Conservation (phyloP, 306 rosid species). For the Fagus crenata region DNA sequence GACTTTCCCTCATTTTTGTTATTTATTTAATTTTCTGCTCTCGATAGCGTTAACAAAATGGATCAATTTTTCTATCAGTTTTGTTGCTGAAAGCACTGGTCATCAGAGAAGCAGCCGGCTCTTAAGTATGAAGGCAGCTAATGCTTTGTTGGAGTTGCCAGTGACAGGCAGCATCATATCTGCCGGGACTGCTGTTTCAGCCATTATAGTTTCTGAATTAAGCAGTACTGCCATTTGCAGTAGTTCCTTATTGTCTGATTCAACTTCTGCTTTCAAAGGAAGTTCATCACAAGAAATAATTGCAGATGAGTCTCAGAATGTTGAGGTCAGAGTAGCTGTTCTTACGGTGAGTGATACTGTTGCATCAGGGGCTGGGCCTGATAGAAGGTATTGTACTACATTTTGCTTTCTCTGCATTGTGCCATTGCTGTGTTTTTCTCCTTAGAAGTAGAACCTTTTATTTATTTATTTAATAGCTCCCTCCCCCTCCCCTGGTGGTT, state of each 20-base stretch:
- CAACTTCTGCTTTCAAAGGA: slow-evolving; percentile 31
- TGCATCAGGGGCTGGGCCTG: slow-evolving; percentile 83
- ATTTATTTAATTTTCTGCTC: neutral
- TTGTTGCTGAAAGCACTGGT: slow-evolving; percentile 90
- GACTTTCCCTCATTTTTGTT: no score
- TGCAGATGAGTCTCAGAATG: slow-evolving; percentile 38
- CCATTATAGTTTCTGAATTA: slow-evolving; percentile 69
- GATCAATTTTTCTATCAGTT: slow-evolving; percentile 46
- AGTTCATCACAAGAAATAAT: slow-evolving; percentile 31
- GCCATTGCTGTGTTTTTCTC: neutral
- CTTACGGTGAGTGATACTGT: slow-evolving; percentile 97
- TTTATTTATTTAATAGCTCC: neutral
- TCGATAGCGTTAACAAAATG: neutral
- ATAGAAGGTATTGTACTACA: slow-evolving; percentile 67
- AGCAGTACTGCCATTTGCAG: slow-evolving; percentile 24
- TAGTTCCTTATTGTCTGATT: slow-evolving; percentile 32
- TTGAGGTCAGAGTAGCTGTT: slow-evolving; percentile 61
- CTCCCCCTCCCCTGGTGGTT: neutral
- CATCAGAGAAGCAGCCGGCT: slow-evolving; percentile 86
- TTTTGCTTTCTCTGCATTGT: slow-evolving; percentile 8
- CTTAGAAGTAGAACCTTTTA: neutral
- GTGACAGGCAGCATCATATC: slow-evolving; percentile 56
- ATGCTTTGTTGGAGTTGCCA: slow-evolving; percentile 87
- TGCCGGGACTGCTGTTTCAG: slow-evolving; percentile 66
- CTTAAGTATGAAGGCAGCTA: slow-evolving; percentile 82